Conservation (phyloP, 208 protist genomes). For the Leishmania braziliensis region DNA sequence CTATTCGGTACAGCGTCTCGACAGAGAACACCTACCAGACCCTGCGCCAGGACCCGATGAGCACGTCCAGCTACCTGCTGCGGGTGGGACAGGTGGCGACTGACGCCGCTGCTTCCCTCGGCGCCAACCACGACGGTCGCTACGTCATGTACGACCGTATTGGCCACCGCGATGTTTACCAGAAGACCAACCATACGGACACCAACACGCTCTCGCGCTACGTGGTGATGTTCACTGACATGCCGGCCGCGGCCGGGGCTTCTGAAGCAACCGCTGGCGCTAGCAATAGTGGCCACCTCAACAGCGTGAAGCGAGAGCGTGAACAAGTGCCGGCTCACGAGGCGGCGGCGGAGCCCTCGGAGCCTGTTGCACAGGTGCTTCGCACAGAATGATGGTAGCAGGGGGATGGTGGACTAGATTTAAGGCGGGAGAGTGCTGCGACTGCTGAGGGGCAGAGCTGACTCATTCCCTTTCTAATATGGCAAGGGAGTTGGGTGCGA, state of each 20-base stretch:
- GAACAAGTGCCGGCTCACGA: conserved; percentile 7
- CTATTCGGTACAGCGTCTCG: conserved; percentile 52
- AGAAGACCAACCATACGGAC: conserved; percentile 63
- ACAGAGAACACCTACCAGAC: conserved; percentile 71
- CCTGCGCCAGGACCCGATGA: conserved; percentile 53
- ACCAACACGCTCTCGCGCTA: conserved; percentile 55
- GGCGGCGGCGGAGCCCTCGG: not conserved
- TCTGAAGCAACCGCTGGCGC: not conserved
- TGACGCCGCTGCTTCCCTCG: conserved; percentile 24
- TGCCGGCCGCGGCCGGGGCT: conserved; percentile 4
- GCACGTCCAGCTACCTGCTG: conserved; percentile 79
- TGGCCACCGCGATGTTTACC: conserved; percentile 56
- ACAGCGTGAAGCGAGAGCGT: conserved; percentile 30
- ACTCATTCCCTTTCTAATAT: not conserved
- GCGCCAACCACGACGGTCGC: conserved; percentile 49
- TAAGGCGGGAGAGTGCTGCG: not conserved
- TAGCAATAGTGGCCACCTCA: not conserved
- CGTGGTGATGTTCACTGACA: conserved; percentile 59
- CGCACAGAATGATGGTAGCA: conserved; percentile 8
- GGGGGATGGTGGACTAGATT: not conserved
- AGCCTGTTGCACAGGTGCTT: conserved; percentile 7
- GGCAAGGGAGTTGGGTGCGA: not conserved
- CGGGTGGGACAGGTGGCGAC: conserved; percentile 21
- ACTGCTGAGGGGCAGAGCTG: not conserved
- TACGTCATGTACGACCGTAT: conserved; percentile 74